Evolutionary conservation across 2,329 filamentous ascomycete genomes (phyloP), one percentile per base, ranked within the genome.

Genomic region (Talaromyces pinophilus): DNA sequence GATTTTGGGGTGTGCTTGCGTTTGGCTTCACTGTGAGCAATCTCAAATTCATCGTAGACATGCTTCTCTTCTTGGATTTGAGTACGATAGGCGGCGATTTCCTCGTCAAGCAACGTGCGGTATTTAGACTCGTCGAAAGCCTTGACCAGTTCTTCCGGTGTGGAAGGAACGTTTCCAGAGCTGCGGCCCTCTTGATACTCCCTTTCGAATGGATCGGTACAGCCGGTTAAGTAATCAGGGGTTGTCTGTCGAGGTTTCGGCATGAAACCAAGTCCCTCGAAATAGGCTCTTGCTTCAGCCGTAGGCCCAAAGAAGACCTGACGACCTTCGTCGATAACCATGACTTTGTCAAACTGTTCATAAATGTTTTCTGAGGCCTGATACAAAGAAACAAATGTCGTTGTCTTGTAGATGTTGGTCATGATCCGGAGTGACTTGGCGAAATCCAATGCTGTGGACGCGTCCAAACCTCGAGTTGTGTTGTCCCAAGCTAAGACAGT

Each of bases 321-420:
- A 33, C 85, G 86, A 1, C 92, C 92, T 48, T 86, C 85, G 68
- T 93, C 90, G 64, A 95, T 91, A 42, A 93, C 90, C 72, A 96
- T 81, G 13, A 95, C 91, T 77, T 94, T 95, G 81, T 96, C 92
- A 68, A 94, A 93, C 40, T 88, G 86, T 25, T 83, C 83, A 79
- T 92, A 93, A 68, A 94, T 92, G 71, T 88, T 92, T 78, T 95
- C 91, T 0, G 90, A 92, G 0, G 91, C 92, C 75, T 96, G 92
- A 76, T 96, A 96, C 0, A 96, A 82, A 0, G 92, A 92, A 1
- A 96, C 92, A 68, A 95, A 93, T 0, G 92, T 95, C 1, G 90
- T 91, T 0, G 89, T 92, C 75, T 90, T 87, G 84, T 93, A 93
- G 64, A 95, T 87, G 76, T 95, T 90, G 25, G 92, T 95, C 81